These are phyloP conservation scores for Penicillium sp. DNA, from an alignment of 2,329 filamentous ascomycete genomes.

Conservation along the genomic window DNA sequence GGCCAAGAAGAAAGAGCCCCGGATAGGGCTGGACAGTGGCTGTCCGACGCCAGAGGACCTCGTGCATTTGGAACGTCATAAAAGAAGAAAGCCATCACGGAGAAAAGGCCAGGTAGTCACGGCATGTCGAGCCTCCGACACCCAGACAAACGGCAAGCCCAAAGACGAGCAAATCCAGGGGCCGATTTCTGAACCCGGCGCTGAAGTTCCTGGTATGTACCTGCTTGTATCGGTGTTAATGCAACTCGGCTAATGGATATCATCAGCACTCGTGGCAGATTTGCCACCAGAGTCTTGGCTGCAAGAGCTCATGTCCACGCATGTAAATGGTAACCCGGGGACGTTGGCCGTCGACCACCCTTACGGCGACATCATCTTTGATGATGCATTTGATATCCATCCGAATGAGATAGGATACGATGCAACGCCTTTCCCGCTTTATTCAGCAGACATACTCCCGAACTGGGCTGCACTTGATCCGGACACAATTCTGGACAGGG, in stretches of 20 bases:
- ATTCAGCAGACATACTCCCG: slow-evolving; percentile 1
- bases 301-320: slow-evolving; percentile 25
- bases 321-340: not conserved
- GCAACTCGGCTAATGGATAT: not conserved
- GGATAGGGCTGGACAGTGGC: not conserved
- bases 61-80: slow-evolving; percentile 3
- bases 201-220: too few species aligned
- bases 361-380: slow-evolving; percentile 5
- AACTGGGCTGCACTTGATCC: not conserved
- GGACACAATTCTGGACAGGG: not conserved
- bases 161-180: not conserved
- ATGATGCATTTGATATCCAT: slow-evolving; percentile 3
- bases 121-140: too few species aligned
- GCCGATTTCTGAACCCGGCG: too few species aligned
- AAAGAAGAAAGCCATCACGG: slow-evolving; percentile 2
- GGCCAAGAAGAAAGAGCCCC: slow-evolving; percentile 26
- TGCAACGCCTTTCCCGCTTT: not conserved
- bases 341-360: not conserved
- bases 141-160: too few species aligned
- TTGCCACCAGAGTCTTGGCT: slow-evolving; percentile 26
- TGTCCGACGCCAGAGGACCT: not conserved
- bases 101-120: slow-evolving; percentile 1
- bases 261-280: slow-evolving; percentile 12
- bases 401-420: slow-evolving; percentile 1
- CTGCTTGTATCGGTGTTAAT: not conserved